Percentiles rank a stretch among this genome's conserved stretches.
Conservation (phyloP, 192 early-diverging fungal genomes). For the Gryganskiella cystojenkinii region DNA sequence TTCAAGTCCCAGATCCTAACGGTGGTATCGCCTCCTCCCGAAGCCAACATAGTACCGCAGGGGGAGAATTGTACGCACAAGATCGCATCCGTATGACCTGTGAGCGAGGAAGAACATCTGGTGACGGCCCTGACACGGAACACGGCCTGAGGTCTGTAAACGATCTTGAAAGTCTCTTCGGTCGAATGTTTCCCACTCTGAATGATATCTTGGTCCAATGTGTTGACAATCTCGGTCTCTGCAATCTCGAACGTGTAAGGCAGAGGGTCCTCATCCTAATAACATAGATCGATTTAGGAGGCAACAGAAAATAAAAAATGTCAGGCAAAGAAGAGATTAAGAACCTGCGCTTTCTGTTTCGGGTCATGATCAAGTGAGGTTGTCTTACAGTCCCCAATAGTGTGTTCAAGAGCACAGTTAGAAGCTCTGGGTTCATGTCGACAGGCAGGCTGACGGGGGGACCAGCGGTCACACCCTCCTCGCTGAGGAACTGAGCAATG, state of each 20-base stretch:
- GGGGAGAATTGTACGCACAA: slow-evolving; percentile 90
- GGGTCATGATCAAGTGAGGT: neutral
- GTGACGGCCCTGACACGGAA: slow-evolving; percentile 95
- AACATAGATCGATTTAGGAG: slow-evolving; percentile 9
- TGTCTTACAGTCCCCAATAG: slow-evolving; percentile 79
- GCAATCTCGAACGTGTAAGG: slow-evolving; percentile 96
- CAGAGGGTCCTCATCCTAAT: slow-evolving; percentile 81
- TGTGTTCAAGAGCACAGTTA: slow-evolving; percentile 90
- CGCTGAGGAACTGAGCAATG: slow-evolving; percentile 85
- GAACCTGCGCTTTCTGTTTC: neutral
- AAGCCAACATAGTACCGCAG: slow-evolving; percentile 90
- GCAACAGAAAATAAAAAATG: slow-evolving; percentile 8
- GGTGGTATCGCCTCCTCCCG: slow-evolving; percentile 94
- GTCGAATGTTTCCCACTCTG: slow-evolving; percentile 80
- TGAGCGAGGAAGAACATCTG: slow-evolving; percentile 89
- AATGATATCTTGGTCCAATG: slow-evolving; percentile 84
- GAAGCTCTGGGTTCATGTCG: slow-evolving; percentile 85
- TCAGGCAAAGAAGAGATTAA: neutral
- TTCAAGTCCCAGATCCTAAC: slow-evolving; percentile 97
- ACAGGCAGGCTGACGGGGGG: slow-evolving; percentile 92
- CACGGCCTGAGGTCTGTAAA: slow-evolving; percentile 95
- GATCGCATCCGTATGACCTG: slow-evolving; percentile 95
- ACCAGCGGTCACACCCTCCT: slow-evolving; percentile 81
- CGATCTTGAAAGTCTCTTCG: slow-evolving; percentile 91
- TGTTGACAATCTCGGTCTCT: slow-evolving; percentile 81